These are phyloP conservation scores for Mucor piriformis DNA, from an alignment of 371 early-diverging fungal genomes.

Conservation along the genomic window DNA sequence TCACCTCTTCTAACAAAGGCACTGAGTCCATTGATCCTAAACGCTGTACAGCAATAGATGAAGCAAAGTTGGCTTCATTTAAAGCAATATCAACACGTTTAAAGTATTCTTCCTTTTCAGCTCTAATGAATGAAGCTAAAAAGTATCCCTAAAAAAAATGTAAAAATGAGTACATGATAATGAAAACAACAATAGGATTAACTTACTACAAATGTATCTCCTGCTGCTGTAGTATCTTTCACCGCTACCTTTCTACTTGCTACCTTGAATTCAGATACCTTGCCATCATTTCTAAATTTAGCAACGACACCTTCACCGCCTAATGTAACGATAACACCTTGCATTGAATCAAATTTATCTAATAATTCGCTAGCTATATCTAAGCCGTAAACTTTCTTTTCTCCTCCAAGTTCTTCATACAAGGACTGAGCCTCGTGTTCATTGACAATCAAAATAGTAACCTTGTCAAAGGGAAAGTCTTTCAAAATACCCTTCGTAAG, in stretches of 20 bases:
- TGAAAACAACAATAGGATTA: background rate
- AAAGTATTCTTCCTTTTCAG: slow-evolving; percentile 39
- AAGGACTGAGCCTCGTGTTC: slow-evolving; percentile 71
- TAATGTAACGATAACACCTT: slow-evolving; percentile 73
- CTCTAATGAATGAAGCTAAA: slow-evolving; percentile 60
- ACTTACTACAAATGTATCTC: slow-evolving; percentile 84
- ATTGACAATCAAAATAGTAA: slow-evolving; percentile 81
- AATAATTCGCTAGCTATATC: slow-evolving; percentile 49
- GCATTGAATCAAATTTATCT: slow-evolving; percentile 44
- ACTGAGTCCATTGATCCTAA: slow-evolving; percentile 71
- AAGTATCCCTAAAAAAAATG: slow-evolving; percentile 76
- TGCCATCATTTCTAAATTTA: slow-evolving; percentile 41
- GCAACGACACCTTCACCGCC: slow-evolving; percentile 71
- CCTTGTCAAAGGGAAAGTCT: slow-evolving; percentile 62
- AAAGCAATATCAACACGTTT: slow-evolving; percentile 45
- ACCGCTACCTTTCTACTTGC: slow-evolving; percentile 51
- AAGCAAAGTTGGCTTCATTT: slow-evolving; percentile 59
- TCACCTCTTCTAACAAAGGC: slow-evolving; percentile 53
- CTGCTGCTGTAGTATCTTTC: slow-evolving; percentile 78
- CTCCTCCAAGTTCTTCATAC: slow-evolving; percentile 35
- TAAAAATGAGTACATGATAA: slow-evolving; percentile 42
- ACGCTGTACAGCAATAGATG: slow-evolving; percentile 58
- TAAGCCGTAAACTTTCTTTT: slow-evolving; percentile 22
- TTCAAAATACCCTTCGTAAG: slow-evolving; percentile 59
- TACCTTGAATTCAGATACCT: slow-evolving; percentile 41